phyloP scores from a whole-genome alignment of 2,329 filamentous ascomycete species.

The Diaporthe helianthi region DNA sequence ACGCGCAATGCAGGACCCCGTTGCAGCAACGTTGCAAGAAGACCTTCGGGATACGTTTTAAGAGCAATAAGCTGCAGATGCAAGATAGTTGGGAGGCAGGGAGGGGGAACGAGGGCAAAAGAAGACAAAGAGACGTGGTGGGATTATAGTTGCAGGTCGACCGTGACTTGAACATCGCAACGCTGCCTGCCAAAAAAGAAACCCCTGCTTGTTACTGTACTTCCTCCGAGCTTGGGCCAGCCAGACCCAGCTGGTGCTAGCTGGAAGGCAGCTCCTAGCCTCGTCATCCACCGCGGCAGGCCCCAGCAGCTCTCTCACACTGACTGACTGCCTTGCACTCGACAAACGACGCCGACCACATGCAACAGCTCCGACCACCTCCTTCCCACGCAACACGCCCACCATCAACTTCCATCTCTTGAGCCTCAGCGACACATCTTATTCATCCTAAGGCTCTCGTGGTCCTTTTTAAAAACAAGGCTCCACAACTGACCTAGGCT shows the following conservation, averaged over 20 bases:
- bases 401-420: conserved; percentile 13
- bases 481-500: background rate
- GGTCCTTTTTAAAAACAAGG: background rate
- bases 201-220: conserved; percentile 35
- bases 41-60: background rate
- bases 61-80: background rate
- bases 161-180: conserved; percentile 28
- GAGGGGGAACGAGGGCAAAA: background rate
- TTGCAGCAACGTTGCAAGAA: background rate
- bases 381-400: background rate
- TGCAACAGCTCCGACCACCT: conserved; percentile 27
- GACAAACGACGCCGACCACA: conserved; percentile 33
- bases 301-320: conserved; percentile 39
- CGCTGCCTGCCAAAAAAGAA: conserved; percentile 31
- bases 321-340: conserved; percentile 37
- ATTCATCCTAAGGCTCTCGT: background rate
- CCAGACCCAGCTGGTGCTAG: conserved; percentile 10
- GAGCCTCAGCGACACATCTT: background rate
- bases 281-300: conserved; percentile 55
- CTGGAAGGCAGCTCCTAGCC: conserved; percentile 58
- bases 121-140: conserved; percentile 21
- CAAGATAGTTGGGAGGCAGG: background rate
- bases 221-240: conserved; percentile 30
- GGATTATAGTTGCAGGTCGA: conserved; percentile 2
- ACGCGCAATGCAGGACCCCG: background rate